Evolutionary conservation across 2,329 filamentous ascomycete genomes (phyloP), one percentile per base, ranked within the genome.

Genomic region (Beauveria brongniartii): DNA sequence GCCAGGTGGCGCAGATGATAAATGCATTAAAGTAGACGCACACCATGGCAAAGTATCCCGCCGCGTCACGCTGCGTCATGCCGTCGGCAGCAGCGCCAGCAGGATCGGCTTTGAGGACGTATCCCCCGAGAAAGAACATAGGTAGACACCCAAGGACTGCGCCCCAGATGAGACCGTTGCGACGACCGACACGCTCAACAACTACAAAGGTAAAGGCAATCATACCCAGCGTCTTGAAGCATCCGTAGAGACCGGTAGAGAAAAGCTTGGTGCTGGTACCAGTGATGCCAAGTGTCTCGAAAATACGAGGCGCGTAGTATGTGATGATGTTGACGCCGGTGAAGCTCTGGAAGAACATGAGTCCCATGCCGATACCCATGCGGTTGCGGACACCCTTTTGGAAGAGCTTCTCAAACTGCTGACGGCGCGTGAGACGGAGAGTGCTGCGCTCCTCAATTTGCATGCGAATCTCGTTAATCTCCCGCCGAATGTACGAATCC

Each of bases 261-360:
- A 75, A 73, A 22, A 75, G 69, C 61, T 69, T 70, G 7, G 68
- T 63, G 0, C 68, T 67, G 10, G 71, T 74, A 0, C 73, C 72
- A 0, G 67, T 51, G 20, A 74, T 69, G 1, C 73, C 76, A 5
- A 75, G 70, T 14, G 68, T 74, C 64, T 72, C 69, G 55, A 78
- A 72, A 34, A 77, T 71, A 20, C 69, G 68, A 3, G 69, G 68
- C 2, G 69, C 66, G 65, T 85, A 87, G 70, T 86, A 86, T 3
- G 81, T 82, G 56, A 87, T 85, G 37, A 86, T 82, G 68, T 86
- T 82, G 64, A 81, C 80, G 51, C 83, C 71, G 0, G 70, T 72
- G 51, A 72, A 69, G 34, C 69, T 69, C 64, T 74, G 70, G 5
- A 41, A 56, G 18, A 41, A 41, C 54, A 74, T 73, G 80, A 85